Evolutionary conservation across 73 alveolate species (phyloP).

Genomic region (Uronychia binucleata): DNA sequence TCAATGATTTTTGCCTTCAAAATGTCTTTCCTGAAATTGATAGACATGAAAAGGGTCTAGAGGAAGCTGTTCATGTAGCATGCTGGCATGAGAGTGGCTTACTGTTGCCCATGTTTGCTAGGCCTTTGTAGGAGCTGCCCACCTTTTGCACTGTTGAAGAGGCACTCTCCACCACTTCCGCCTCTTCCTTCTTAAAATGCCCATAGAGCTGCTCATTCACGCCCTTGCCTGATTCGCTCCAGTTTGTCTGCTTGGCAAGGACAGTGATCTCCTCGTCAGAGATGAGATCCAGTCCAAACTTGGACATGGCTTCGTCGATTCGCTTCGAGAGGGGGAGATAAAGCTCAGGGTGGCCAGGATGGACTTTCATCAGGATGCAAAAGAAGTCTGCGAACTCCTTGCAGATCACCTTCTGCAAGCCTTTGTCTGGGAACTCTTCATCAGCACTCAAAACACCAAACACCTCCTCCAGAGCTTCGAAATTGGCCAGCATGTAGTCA

Average conservation of each 20-base stretch:
- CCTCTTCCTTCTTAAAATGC: not conserved
- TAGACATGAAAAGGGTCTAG: constrained; percentile 84
- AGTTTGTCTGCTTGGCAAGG: not conserved
- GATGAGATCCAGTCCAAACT: not conserved
- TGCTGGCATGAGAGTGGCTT: constrained; percentile 32
- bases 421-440: not conserved
- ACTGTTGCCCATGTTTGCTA: constrained; percentile 55
- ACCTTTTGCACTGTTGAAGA: not conserved
- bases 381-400: not conserved
- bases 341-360: constrained; percentile 19
- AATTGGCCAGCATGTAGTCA: not conserved
- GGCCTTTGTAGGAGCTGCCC: constrained; percentile 30
- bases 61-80: constrained; percentile 93
- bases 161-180: not conserved
- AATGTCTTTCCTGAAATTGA: constrained; percentile 61
- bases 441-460: not conserved
- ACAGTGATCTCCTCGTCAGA: not conserved
- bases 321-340: not conserved
- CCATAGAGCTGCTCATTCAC: constrained; percentile 4
- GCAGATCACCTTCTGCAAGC: not conserved
- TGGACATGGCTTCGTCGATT: not conserved
- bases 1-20: not conserved
- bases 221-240: not conserved
- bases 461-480: not conserved
- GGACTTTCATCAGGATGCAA: constrained; percentile 2